These are phyloP conservation scores for Neotropicomus parvogracilis DNA, from an alignment of 1,284 basidiomycete species.

Conservation along the genomic window DNA sequence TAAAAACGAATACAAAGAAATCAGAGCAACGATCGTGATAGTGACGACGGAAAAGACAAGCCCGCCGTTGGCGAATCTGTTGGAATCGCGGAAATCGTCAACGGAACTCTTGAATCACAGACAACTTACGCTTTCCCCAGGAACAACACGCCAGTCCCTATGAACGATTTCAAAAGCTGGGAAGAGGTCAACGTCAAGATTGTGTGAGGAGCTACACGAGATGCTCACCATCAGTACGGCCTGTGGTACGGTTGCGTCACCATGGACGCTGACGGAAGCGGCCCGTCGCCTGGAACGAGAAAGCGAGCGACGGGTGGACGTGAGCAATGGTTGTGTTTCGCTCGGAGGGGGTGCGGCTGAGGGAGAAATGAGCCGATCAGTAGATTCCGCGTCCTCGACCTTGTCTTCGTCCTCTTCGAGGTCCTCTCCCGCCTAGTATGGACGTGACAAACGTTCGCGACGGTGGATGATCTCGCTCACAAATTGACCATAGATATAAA, in stretches of 20 bases:
- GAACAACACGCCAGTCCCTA: constrained; percentile 95
- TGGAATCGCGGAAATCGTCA: constrained; percentile 10
- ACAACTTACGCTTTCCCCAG: constrained; percentile 78
- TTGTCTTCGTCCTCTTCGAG: constrained; percentile 76
- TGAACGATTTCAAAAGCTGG: constrained; percentile 90
- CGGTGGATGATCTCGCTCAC: constrained; percentile 47
- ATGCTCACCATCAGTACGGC: constrained; percentile 82
- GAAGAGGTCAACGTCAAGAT: constrained; percentile 7
- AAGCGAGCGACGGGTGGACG: constrained; percentile 24
- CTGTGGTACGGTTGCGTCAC: constrained; percentile 84
- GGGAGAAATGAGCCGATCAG: constrained; percentile 27
- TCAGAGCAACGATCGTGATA: constrained; percentile 78
- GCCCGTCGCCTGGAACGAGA: constrained; percentile 58
- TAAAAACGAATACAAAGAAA: constrained; percentile 94
- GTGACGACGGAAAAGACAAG: constrained; percentile 85
- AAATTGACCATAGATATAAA: constrained; percentile 92
- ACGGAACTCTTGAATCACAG: background rate
- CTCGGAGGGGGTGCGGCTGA: constrained; percentile 21
- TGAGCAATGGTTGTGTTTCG: constrained; percentile 48
- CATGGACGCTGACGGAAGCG: constrained; percentile 55
- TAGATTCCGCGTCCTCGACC: constrained; percentile 45
- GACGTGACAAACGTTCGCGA: constrained; percentile 2
- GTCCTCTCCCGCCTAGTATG: constrained; percentile 83
- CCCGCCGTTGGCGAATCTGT: constrained; percentile 92
- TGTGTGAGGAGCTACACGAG: constrained; percentile 7